Conservation (phyloP, 495 filamentous ascomycete genomes). For the Penicillium macrosclerotiorum region DNA sequence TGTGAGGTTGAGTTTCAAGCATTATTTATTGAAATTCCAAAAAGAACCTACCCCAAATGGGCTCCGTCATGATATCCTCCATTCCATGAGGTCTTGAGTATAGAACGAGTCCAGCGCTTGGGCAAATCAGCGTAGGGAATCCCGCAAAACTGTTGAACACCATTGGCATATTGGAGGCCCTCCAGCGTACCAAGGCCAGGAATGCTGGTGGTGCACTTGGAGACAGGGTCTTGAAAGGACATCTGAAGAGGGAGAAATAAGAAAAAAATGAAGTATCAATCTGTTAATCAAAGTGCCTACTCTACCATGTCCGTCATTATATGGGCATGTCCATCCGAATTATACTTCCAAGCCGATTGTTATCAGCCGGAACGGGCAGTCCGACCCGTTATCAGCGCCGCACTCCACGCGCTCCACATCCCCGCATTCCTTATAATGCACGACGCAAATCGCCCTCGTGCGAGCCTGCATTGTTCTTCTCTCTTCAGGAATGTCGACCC, state of each 20-base stretch:
- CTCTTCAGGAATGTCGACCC: conserved; percentile 33
- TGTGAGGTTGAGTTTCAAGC: background rate
- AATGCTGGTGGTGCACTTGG: conserved; percentile 20
- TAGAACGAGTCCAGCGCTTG: conserved; percentile 31
- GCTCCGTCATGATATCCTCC: conserved; percentile 26
- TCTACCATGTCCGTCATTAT: background rate
- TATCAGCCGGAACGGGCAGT: conserved; percentile 15
- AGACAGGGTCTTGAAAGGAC: conserved; percentile 25
- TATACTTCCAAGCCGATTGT: background rate
- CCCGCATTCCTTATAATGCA: conserved; percentile 15
- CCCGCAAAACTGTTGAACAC: conserved; percentile 30
- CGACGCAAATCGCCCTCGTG: background rate
- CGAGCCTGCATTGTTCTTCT: background rate
- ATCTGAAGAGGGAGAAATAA: conserved; percentile 5
- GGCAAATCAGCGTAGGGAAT: conserved; percentile 27
- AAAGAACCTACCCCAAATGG: conserved; percentile 18
- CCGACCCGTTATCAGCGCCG: conserved; percentile 17
- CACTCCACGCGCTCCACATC: conserved; percentile 7
- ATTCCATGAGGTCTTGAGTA: conserved; percentile 22
- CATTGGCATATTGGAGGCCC: conserved; percentile 24
- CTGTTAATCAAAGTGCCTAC: no score
- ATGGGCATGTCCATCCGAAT: conserved; percentile 1
- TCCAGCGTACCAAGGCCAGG: conserved; percentile 21
- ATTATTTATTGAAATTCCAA: no score
- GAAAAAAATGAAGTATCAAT: background rate